These are phyloP conservation scores for Globisporangium radiosum DNA, from an alignment of 352 stramenopile species.

Conservation along the genomic window DNA sequence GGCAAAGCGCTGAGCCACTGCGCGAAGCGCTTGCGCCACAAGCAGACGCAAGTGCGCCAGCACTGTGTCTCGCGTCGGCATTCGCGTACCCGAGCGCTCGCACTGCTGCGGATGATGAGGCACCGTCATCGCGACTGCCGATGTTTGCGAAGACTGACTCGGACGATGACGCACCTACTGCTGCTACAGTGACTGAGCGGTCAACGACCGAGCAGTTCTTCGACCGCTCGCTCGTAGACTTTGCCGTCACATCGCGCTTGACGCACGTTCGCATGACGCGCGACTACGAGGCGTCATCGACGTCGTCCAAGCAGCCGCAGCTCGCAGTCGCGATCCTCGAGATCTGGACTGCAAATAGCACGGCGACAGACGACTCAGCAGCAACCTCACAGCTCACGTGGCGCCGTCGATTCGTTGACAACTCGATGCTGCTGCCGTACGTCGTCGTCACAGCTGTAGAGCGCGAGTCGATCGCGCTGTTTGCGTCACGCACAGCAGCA, in stretches of 20 bases:
- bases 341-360: constrained; percentile 3
- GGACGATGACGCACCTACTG: not conserved
- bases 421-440: not conserved
- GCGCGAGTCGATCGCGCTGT: not conserved
- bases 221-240: not conserved
- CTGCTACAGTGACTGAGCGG: not conserved
- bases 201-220: constrained; percentile 4
- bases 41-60: not conserved
- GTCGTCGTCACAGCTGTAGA: constrained; percentile 1
- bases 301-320: too few relatives aligned
- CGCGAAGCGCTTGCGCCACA: not conserved
- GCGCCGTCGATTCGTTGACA: too few relatives aligned
- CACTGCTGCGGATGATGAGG: too few relatives aligned
- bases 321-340: constrained; percentile 7
- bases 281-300: not conserved
- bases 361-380: not conserved
- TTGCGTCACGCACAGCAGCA: not conserved
- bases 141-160: not conserved
- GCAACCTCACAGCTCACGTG: not conserved
- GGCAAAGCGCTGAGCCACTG: constrained; percentile 14
- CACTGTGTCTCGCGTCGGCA: constrained; percentile 30
- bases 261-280: constrained; percentile 8
- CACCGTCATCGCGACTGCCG: not conserved
- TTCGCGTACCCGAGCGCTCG: constrained; percentile 24
- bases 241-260: not conserved